Evolutionary conservation across 768 basidiomycete species (phyloP), one percentile per base, ranked within the genome.

Genomic region (Cystofilobasidium bisporidii): DNA sequence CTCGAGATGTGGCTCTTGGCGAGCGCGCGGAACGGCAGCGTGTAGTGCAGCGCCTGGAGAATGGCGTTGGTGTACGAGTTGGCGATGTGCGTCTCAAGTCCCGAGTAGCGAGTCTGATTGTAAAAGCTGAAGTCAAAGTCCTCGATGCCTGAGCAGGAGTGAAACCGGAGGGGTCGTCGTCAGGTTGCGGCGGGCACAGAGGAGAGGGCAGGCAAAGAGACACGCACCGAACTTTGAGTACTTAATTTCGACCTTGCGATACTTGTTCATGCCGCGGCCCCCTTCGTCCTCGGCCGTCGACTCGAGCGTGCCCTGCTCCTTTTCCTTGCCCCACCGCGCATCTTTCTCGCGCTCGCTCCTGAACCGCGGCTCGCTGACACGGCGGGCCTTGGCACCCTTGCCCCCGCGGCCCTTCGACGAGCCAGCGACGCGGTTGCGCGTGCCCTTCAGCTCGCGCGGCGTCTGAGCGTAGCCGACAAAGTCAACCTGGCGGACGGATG

Each of bases 61-160:
- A 96, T 76, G 1, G 89, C 79, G 74, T 99, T 99, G 20, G 93
- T 94, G 78, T 98, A 99, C 8, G 92, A 99, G 76, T 97, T 94
- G 53, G 91, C 81, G 67, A 99, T 97, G 75, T 98, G 91, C 0
- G 94, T 96, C 76, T 99, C 94, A 56, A 99, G 81, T 8, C 96
- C 96, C 64, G 91, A 93, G 73, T 83, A 91, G 24, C 83, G 76
- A 0, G 96, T 98, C 74, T 85, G 86, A 77, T 99, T 99, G 79
- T 92, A 98, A 76, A 90, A 98, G 2, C 91, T 93, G 69, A 2
- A 99, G 77, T 99, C 96, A 73, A 99, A 99, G 77, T 99, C 94
- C 75, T 97, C 94, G 22, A 98, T 90, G 20, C 64, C 64, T 65
- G 33, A 8, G 26, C 9, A 41, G 28, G 28, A 61, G 40, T 14